A percentile compares a stretch with the other conserved stretches of the same genome.
Evolutionary conservation across 805 yeast species (phyloP).

Genomic region (Tetrapisispora pingtungensis): DNA sequence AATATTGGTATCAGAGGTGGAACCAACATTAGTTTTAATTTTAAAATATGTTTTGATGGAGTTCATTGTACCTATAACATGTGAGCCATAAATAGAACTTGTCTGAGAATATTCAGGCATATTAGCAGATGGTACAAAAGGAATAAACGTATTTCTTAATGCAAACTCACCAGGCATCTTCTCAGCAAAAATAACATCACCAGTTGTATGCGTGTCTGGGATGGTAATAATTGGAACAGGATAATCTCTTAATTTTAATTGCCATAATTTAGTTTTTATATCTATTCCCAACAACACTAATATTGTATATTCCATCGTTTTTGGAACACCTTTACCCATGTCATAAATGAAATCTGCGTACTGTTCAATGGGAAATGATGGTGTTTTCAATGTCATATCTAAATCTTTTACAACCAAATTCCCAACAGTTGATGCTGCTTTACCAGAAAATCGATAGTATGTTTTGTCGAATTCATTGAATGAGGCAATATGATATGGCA

Average conservation of each 20-base stretch:
- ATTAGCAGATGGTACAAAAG: constrained; percentile 44
- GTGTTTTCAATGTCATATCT: constrained; percentile 20
- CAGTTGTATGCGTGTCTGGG: constrained; percentile 30
- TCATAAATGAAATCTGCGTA: constrained; percentile 30
- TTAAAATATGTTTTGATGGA: constrained; percentile 49
- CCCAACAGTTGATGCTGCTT: constrained; percentile 21
- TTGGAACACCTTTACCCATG: constrained; percentile 46
- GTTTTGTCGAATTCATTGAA: constrained; percentile 12
- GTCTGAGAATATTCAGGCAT: constrained; percentile 23
- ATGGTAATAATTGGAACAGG: constrained; percentile 49
- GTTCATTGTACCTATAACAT: constrained; percentile 52
- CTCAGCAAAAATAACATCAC: constrained; percentile 52
- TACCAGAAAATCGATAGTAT: constrained; percentile 15
- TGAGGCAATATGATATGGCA: constrained; percentile 16
- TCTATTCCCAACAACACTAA: constrained; percentile 40
- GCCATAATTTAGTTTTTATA: constrained; percentile 36
- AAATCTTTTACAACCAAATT: constrained; percentile 17
- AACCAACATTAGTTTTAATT: constrained; percentile 35
- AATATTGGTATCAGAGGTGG: constrained; percentile 40
- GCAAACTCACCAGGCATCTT: constrained; percentile 37
- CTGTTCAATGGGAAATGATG: constrained; percentile 23
- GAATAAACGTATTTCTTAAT: constrained; percentile 42
- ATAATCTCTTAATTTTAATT: constrained; percentile 42
- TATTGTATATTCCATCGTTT: constrained; percentile 41
- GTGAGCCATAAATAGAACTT: constrained; percentile 48